Conservation (phyloP, 2,329 filamentous ascomycete species). For the Alternaria sp. region DNA sequence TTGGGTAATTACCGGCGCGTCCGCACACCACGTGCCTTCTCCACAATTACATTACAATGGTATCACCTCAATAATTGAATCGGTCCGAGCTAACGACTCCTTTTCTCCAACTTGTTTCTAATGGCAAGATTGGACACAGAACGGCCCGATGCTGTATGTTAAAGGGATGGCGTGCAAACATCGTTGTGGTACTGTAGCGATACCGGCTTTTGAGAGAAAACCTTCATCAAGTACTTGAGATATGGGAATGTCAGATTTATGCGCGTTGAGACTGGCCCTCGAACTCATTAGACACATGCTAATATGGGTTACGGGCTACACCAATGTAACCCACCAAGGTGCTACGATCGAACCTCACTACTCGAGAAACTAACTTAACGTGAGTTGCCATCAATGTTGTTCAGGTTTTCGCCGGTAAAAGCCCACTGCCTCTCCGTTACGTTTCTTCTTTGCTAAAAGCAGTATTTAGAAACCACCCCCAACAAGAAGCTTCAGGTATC, state of each 20-base stretch:
- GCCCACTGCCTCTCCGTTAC: neutral
- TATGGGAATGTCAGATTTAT: neutral
- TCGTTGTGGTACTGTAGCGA: neutral
- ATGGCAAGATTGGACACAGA: neutral
- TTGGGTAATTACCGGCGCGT: neutral
- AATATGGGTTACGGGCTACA: neutral
- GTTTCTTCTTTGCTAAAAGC: neutral
- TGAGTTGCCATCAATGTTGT: too few relatives aligned
- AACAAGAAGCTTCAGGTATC: neutral
- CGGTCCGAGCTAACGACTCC: neutral
- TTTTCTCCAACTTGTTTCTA: neutral
- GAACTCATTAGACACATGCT: neutral
- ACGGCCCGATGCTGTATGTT: conserved; percentile 2
- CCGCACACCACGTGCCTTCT: conserved; percentile 3
- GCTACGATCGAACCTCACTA: neutral
- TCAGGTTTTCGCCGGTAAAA: neutral
- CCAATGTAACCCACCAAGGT: neutral
- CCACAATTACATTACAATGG: neutral
- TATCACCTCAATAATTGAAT: neutral
- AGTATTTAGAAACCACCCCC: neutral
- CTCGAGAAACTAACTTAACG: too few relatives aligned
- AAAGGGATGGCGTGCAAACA: neutral
- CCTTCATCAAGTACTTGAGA: neutral
- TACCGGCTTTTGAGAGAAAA: neutral
- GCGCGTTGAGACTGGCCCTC: neutral